Evolutionary conservation across 1,284 basidiomycete species (phyloP), one percentile per base, ranked within the genome.

Genomic region (Flammula alnicola): DNA sequence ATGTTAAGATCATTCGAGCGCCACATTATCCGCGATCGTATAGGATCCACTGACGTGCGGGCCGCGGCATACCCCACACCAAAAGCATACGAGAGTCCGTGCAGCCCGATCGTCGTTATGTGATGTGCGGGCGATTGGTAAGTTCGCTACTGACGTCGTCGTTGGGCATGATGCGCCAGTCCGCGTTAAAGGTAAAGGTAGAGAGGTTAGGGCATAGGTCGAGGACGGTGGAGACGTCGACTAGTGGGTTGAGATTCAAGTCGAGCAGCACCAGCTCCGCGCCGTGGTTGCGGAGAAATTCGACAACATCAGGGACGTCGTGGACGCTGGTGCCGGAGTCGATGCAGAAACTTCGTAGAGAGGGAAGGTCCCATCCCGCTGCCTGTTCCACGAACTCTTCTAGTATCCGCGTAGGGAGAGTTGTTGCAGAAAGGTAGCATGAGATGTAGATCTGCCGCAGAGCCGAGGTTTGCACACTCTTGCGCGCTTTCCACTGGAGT

Each of bases 361-460:
- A 58, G 1, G 86, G 84, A n/a, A 90, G 63, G 4, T 71, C 68
- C 88, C 88, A 90, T 1, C 75, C 80, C 0, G 69, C 69, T 0
- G 84, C 80, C 55, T 88, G 81, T 47, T 89, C 88, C 5, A 88
- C 58, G 56, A 90, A 81, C 41, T 84, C 80, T 23, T 78, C 76
- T 39, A 79, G 33, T 76, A 71, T 0, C 86, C 87, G 1, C 72
- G 71, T 1, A 89, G 61, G 5, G 78, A 78, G 29, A 90, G 78
- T 52, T 88, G 83, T 40, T 79, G 73, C 1, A 90, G 75, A 27
- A 70, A 61, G 75, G 77, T 12, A 89, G 70, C 12, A 67, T 70
- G n/a, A 89, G 70, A n/a, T 69, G 72, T 23, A 88, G 64, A 44
- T 78, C 72, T 4, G 75, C 71, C 1, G 86, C 83, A 0, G 83